Conservation (phyloP, 2,329 filamentous ascomycete species). For the Beauveria rudraprayagi region DNA sequence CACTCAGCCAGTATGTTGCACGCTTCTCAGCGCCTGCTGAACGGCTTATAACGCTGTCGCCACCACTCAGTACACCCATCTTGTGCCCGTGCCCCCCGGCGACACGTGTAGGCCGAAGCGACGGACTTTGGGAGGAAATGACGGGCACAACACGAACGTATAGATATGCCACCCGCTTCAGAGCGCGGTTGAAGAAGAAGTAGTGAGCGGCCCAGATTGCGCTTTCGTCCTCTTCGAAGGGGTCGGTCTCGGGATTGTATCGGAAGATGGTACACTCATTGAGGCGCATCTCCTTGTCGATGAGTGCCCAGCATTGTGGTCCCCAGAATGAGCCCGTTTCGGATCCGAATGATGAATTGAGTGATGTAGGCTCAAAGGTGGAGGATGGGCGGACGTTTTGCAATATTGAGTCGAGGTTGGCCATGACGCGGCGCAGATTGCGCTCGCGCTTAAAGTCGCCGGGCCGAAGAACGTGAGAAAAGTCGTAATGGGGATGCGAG, state of each 20-base stretch:
- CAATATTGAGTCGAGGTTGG: constrained; percentile 77
- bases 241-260: constrained; percentile 82
- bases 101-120: constrained; percentile 27
- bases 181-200: constrained; percentile 92
- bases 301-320: constrained; percentile 81
- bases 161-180: constrained; percentile 89
- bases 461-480: constrained; percentile 83
- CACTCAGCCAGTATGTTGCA: constrained; percentile 81
- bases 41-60: constrained; percentile 5
- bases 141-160: constrained; percentile 84
- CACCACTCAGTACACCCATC: constrained; percentile 9
- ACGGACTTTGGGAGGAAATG: constrained; percentile 55
- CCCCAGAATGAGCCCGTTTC: constrained; percentile 64
- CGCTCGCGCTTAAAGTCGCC: constrained; percentile 84
- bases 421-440: constrained; percentile 73
- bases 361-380: constrained; percentile 34
- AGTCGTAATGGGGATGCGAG: constrained; percentile 86
- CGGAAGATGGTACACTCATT: constrained; percentile 84
- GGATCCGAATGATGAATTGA: constrained; percentile 31
- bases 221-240: constrained; percentile 84
- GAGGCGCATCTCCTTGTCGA: constrained; percentile 91
- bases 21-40: constrained; percentile 50
- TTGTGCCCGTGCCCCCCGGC: constrained; percentile 18
- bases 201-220: constrained; percentile 94
- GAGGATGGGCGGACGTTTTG: constrained; percentile 71